Percentiles rank a stretch among this genome's conserved stretches.
Evolutionary conservation across 1,139 yeast genomes (phyloP).

Genomic region (Pichia sp.): DNA sequence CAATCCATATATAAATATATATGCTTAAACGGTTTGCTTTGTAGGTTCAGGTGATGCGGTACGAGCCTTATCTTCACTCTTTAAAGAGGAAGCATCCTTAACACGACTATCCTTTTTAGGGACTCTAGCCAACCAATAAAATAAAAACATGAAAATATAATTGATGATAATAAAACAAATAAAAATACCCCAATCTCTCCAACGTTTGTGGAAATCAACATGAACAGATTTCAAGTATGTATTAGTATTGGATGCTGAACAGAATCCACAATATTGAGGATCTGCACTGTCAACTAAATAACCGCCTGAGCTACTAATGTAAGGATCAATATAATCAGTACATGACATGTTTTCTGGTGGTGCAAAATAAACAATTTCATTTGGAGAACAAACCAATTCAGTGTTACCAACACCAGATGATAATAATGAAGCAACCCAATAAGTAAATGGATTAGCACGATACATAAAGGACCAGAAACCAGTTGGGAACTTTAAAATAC

Average conservation of each 20-base stretch:
- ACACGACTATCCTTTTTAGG: slow-evolving; percentile 27
- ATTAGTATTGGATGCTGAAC: slow-evolving; percentile 37
- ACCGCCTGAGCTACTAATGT: slow-evolving; percentile 37
- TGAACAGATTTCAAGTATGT: slow-evolving; percentile 30
- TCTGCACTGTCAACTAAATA: slow-evolving; percentile 38
- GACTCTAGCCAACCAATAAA: slow-evolving; percentile 37
- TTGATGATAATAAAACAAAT: slow-evolving; percentile 44
- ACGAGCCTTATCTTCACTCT: slow-evolving; percentile 21
- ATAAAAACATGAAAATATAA: slow-evolving; percentile 32
- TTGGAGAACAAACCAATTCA: slow-evolving; percentile 38
- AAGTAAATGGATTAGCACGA: slow-evolving; percentile 50
- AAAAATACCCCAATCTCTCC: slow-evolving; percentile 59
- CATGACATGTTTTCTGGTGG: slow-evolving; percentile 49
- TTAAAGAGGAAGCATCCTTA: slow-evolving; percentile 23
- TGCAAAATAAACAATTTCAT: slow-evolving; percentile 42
- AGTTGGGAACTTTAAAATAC: slow-evolving; percentile 48
- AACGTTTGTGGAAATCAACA: slow-evolving; percentile 37
- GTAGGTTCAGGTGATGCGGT: not conserved
- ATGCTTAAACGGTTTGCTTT: not conserved
- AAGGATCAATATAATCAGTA: slow-evolving; percentile 36
- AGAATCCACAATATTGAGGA: slow-evolving; percentile 40
- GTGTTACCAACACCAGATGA: slow-evolving; percentile 39
- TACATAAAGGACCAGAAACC: slow-evolving; percentile 58
- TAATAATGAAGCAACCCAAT: slow-evolving; percentile 44
- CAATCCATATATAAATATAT: no score